Conservation (phyloP, 2,329 filamentous ascomycete genomes). For the Penicillium fuscoglaucum region DNA sequence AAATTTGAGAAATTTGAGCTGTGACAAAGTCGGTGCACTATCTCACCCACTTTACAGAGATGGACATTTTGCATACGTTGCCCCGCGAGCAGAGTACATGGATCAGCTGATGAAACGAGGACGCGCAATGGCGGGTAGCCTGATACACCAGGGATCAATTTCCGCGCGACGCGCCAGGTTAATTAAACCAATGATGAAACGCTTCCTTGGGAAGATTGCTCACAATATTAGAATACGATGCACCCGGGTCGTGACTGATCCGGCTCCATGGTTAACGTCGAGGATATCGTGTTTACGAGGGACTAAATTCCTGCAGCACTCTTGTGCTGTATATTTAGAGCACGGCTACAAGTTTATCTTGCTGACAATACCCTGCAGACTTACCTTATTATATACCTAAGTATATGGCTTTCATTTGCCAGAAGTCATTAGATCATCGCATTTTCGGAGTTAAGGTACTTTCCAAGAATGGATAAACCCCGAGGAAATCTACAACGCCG, state of each 20-base stretch:
- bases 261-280: not conserved
- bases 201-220: not conserved
- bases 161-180: not conserved
- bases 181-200: not conserved
- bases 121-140: slow-evolving; percentile 3
- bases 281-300: not conserved
- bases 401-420: not conserved
- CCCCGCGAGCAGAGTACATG: not conserved
- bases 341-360: not conserved
- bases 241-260: not conserved
- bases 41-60: not conserved
- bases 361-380: too few species aligned
- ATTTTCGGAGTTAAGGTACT: slow-evolving; percentile 7
- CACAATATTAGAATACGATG: not conserved
- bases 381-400: too few species aligned
- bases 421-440: not conserved
- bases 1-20: not conserved
- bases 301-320: not conserved
- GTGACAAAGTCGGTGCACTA: not conserved
- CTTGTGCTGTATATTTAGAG: not conserved
- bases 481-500: slow-evolving; percentile 9
- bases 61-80: not conserved
- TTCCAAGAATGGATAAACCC: slow-evolving; percentile 9
- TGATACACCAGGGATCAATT: not conserved
- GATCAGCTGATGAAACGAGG: slow-evolving; percentile 1